Evolutionary conservation across 805 yeast species (phyloP).

Genomic region (Starmera dryadoides): DNA sequence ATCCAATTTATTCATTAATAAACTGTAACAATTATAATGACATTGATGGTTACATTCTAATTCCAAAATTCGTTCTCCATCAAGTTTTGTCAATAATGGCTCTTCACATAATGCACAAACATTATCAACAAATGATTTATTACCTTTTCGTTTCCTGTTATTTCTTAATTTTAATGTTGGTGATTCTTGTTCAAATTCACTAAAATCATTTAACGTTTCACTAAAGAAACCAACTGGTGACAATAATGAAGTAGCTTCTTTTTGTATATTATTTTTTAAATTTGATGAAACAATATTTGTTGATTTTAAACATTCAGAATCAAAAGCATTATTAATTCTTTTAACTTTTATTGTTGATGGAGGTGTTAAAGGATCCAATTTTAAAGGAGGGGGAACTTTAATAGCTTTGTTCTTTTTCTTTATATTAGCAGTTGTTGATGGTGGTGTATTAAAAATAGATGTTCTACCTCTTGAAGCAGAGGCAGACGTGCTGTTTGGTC

Average conservation of each 20-base stretch:
- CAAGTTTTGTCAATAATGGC: conserved; percentile 27
- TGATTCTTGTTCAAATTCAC: not conserved
- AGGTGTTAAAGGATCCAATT: conserved; percentile 14
- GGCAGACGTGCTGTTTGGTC: not conserved
- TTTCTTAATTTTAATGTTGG: conserved; percentile 1
- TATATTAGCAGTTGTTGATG: conserved; percentile 6
- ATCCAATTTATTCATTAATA: conserved; percentile 19
- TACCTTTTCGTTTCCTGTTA: conserved; percentile 1
- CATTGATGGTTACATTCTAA: conserved; percentile 35
- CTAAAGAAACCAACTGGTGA: no score
- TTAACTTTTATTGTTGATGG: conserved; percentile 12
- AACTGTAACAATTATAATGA: conserved; percentile 36
- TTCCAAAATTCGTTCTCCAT: conserved; percentile 35
- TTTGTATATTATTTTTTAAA: no score
- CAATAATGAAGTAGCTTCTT: no score
- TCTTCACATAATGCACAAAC: conserved; percentile 40
- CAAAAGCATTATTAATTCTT: not conserved
- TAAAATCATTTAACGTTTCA: not conserved
- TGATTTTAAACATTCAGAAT: no score
- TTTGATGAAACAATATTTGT: no score
- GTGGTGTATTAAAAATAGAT: conserved; percentile 1
- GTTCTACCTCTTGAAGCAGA: not conserved
- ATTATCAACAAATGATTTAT: conserved; percentile 20
- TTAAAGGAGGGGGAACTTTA: conserved; percentile 16
- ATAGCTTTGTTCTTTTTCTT: conserved; percentile 11